Evolutionary conservation across 805 yeast species (phyloP).

Genomic region (Schwanniomyces polymorphus): DNA sequence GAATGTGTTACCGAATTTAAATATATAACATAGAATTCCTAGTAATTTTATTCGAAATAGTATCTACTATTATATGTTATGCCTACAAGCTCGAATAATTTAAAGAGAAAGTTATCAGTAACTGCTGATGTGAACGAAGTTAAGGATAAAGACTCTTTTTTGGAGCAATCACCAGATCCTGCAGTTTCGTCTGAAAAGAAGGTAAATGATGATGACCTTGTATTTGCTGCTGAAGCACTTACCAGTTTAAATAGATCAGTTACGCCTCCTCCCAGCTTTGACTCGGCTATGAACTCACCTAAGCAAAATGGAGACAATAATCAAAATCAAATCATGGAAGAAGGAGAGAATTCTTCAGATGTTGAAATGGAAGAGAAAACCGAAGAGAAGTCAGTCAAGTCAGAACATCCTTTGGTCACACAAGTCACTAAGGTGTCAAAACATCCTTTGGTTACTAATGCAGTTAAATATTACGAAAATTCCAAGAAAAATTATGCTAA

Average conservation of each 20-base stretch:
- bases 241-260: constrained; percentile 30
- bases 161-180: background rate
- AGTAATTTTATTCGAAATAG: too few species aligned
- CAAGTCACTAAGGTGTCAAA: constrained; percentile 37
- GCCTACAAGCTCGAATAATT: background rate
- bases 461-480: constrained; percentile 48
- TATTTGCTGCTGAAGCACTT: constrained; percentile 42
- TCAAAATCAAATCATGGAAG: background rate
- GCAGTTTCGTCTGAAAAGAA: background rate
- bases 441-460: constrained; percentile 47
- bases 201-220: constrained; percentile 23
- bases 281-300: background rate
- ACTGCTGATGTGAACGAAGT: background rate
- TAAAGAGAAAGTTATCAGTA: constrained; percentile 1
- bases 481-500: constrained; percentile 47
- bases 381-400: background rate
- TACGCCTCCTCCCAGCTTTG: constrained; percentile 16
- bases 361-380: background rate
- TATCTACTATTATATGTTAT: background rate
- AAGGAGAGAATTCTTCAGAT: background rate
- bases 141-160: background rate
- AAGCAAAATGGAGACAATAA: background rate
- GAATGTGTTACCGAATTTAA: background rate
- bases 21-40: background rate
- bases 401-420: constrained; percentile 37